These are phyloP conservation scores for Barnettozyma wickerhamii DNA, from an alignment of 805 yeast genomes.

Conservation along the genomic window DNA sequence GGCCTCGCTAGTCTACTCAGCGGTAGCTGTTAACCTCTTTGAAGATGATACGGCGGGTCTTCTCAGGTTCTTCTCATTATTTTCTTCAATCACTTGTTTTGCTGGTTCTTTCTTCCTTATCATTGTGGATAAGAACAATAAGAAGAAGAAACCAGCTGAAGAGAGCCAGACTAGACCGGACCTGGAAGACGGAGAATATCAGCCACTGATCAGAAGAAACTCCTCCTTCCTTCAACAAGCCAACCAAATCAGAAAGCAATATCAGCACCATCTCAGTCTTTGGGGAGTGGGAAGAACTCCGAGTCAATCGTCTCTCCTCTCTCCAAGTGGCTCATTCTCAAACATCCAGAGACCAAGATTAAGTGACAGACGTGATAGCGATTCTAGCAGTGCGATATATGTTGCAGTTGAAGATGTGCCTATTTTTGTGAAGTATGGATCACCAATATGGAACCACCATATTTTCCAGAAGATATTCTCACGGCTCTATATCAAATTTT, in stretches of 20 bases:
- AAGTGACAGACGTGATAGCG: slow-evolving; percentile 12
- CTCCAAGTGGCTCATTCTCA: slow-evolving; percentile 5
- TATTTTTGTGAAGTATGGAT: slow-evolving; percentile 23
- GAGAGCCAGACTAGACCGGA: not conserved
- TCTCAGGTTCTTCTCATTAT: slow-evolving; percentile 48
- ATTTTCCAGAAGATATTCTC: slow-evolving; percentile 19
- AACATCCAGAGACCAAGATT: slow-evolving; percentile 3
- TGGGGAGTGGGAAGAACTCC: slow-evolving; percentile 29
- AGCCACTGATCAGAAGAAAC: slow-evolving; percentile 10
- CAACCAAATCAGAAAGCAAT: slow-evolving; percentile 16
- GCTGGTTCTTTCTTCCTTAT: slow-evolving; percentile 29
- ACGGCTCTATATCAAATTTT: slow-evolving; percentile 45
- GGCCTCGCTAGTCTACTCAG: slow-evolving; percentile 62
- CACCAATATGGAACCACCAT: slow-evolving; percentile 26
- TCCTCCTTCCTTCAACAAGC: slow-evolving; percentile 10
- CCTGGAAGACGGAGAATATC: not conserved
- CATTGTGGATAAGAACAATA: slow-evolving; percentile 17
- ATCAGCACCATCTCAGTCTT: slow-evolving; percentile 19
- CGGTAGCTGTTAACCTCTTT: slow-evolving; percentile 50
- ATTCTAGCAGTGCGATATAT: slow-evolving; percentile 23
- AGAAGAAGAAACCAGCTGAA: slow-evolving; percentile 7
- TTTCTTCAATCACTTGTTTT: slow-evolving; percentile 36
- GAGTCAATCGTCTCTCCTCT: slow-evolving; percentile 5
- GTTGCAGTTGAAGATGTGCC: slow-evolving; percentile 28
- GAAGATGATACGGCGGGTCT: slow-evolving; percentile 50